Evolutionary conservation across 768 basidiomycete genomes (phyloP), one percentile per base, ranked within the genome.

Genomic region (Trametes gibbosa): DNA sequence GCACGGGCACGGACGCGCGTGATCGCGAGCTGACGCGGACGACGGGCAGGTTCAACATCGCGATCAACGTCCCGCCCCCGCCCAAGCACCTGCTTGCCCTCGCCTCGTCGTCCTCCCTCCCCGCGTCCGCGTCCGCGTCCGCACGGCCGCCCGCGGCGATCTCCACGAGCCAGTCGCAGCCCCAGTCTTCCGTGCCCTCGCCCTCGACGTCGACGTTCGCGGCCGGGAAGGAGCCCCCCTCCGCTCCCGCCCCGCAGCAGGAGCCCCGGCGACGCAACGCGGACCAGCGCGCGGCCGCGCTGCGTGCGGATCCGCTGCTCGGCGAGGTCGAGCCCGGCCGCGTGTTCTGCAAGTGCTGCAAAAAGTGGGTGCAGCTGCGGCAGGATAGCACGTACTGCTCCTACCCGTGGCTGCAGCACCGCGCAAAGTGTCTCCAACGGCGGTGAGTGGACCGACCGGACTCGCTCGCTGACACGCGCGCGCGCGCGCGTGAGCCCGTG

Each of bases 321-420:
- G 80, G 79, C 19, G 79, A 83, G 55, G 90, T 92, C 34, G 89
- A 91, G 66, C 85, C 87, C 0, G 69, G 70, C 54, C 70, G 72
- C 14, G 87, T 91, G 0, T 89, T 90, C 64, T 92, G 90, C 67
- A 76, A 78, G 2, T 71, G 91, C 1, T 92, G 90, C 68, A 77
- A 81, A 66, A 90, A 91, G 71, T 92, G 90, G 90, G 88, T 92
- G 1, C 90, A 91, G 70, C 77, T 92, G 19, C 72, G 90, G 41
- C 89, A 90, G 69, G 89, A 92, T 64, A 84, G 83, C 59, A 82
- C 83, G 10, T 92, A 86, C 69, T 92, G 89, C 63, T 86, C 89
- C 52, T 89, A 90, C 68, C 89, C 90, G 39, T 92, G 89, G 90
- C 69, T 84, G 58, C 87, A 89, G 73, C 90, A 92, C 70, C 81